phyloP scores from a whole-genome alignment of 1,139 yeast species.

The Magnusiomyces suaveolens region DNA sequence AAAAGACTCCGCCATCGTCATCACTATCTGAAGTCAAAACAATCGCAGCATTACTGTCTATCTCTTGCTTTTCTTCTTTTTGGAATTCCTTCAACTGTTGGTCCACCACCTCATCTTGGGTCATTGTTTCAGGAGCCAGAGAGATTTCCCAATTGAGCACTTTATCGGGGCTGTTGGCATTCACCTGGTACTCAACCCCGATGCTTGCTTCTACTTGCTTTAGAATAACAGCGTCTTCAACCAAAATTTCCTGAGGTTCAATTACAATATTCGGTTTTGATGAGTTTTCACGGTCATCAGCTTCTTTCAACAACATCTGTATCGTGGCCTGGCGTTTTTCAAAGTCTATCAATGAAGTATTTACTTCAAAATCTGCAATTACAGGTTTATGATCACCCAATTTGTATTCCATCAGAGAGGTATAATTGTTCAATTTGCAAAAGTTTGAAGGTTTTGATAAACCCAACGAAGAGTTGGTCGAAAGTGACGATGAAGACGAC shows the following conservation, averaged over 20 bases:
- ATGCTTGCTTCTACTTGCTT: conserved; percentile 12
- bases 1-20: background rate
- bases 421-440: conserved; percentile 18
- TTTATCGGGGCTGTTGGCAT: conserved; percentile 5
- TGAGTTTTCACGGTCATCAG: conserved; percentile 38
- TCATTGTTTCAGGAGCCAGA: conserved; percentile 7
- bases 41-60: no score
- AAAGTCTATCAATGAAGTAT: conserved; percentile 42
- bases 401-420: conserved; percentile 28
- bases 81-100: background rate
- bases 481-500: background rate
- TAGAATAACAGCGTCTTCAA: conserved; percentile 17
- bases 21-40: conserved; percentile 4
- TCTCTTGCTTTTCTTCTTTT: conserved; percentile 18
- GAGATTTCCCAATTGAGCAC: conserved; percentile 6
- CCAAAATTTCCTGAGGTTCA: conserved; percentile 23
- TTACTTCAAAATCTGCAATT: conserved; percentile 40
- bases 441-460: conserved; percentile 9
- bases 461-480: conserved; percentile 7
- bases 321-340: conserved; percentile 33
- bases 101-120: conserved; percentile 2
- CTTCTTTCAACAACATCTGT: conserved; percentile 31
- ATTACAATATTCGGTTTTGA: conserved; percentile 35
- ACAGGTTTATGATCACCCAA: conserved; percentile 77
- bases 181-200: conserved; percentile 9